These are phyloP conservation scores for Neurospora sublineolata DNA, from an alignment of 495 filamentous ascomycete species.

Conservation along the genomic window DNA sequence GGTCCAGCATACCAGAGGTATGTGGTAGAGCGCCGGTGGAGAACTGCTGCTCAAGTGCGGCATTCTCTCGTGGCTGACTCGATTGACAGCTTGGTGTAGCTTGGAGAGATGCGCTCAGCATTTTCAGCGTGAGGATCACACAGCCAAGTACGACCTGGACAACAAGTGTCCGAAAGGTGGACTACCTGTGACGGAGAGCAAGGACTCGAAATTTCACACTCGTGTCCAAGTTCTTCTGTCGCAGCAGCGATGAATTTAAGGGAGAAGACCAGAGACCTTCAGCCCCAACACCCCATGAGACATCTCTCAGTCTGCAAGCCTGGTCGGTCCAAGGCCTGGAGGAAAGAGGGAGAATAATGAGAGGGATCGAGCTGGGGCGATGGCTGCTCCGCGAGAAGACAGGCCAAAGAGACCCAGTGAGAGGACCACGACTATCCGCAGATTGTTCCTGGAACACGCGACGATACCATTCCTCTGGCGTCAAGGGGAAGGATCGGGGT, in stretches of 20 bases:
- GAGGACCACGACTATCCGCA: constrained; percentile 63
- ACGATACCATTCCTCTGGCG: constrained; percentile 39
- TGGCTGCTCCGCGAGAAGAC: constrained; percentile 14
- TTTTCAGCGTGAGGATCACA: background rate
- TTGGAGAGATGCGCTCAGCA: background rate
- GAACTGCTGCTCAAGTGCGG: constrained; percentile 77
- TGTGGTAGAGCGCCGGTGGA: constrained; percentile 69
- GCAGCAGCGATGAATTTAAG: constrained; percentile 71
- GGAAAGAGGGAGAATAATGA: constrained; percentile 42
- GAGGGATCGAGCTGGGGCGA: constrained; percentile 74
- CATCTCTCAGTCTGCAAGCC: constrained; percentile 39
- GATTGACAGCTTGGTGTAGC: constrained; percentile 34
- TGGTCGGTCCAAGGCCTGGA: constrained; percentile 32
- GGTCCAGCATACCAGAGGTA: constrained; percentile 51
- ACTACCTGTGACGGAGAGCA: constrained; percentile 12
- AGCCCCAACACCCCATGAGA: constrained; percentile 65
- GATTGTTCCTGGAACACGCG: constrained; percentile 36
- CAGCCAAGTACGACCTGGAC: constrained; percentile 1
- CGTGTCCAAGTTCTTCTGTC: constrained; percentile 5
- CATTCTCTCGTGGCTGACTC: constrained; percentile 89
- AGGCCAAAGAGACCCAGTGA: constrained; percentile 54
- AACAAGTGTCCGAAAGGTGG: background rate
- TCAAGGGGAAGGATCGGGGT: constrained; percentile 33
- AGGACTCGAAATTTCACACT: constrained; percentile 1
- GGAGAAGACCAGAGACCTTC: constrained; percentile 59